Evolutionary conservation across 345 rosid species (phyloP), one percentile per base, ranked within the genome.

Genomic region (Eucalyptus shirleyi): DNA sequence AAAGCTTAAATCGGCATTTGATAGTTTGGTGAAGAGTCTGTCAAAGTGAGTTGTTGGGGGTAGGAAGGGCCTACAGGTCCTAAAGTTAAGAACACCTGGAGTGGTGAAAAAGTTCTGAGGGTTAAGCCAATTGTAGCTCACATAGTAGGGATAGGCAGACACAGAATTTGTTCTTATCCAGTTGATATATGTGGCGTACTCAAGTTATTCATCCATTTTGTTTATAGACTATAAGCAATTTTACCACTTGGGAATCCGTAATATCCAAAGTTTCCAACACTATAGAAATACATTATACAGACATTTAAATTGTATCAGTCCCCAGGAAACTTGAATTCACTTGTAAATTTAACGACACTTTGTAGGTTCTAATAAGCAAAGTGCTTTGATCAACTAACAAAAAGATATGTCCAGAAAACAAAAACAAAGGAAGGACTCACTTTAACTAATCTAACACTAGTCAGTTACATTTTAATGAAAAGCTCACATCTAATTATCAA

Each of bases 41-140:
- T 98, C 98, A 14, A 14, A 34, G 87, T 87, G 96, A 96, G 91
- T 91, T 95, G 23, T 87, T 92, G 15, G 97, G 97, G 97, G 24
- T 92, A 97, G 93, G 97, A 97, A 89, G 98, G 99, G 89, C 98
- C 99, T 23, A 95, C 97, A 6, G 95, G 98, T 81, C 98, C 99
- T 45, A 42, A 42, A 42, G 2, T 42, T 17, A 96, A 97, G 87
- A 30, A 86, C 8, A 96, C 86, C 88, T 97, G 98, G 98, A 62
- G 59, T 50, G 94, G 93, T 19, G 99, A 97, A 88, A 98, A 97
- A 92, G 82, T 86, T 10, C 42, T 95, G 87, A 94, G 45, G 86
- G 16, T 44, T 44, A 44, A 44, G 2, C 45, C 45, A 44, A 44
- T 9, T 49, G 13, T 40, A 69, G 42, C 42, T 32, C 42, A 3